Base-by-base conservation (phyloP, 2,329 filamentous ascomycete species). In the Xylariaceae sp. region DNA sequence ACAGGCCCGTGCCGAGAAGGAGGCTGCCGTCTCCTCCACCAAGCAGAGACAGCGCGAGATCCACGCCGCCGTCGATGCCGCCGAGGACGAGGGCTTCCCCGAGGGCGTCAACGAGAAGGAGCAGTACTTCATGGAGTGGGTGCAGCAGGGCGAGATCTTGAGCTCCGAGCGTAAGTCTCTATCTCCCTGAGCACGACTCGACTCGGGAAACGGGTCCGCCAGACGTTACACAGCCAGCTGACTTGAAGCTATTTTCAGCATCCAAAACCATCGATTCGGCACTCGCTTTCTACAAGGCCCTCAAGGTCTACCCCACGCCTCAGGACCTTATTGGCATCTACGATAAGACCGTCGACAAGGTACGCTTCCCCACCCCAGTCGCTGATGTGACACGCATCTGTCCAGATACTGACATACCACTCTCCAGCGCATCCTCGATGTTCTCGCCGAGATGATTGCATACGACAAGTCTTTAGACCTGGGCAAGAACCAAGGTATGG, bases 281-380 rank as follows among this genome's bases (percentile, higher is more conserved):
- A 44, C 78, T 97, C 55, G 90, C 89, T 72, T 99, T 99, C 77
- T 99, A 97, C 83, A 95, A 92, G 81, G 94, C 92, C 42, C 83
- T 99, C 62, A 99, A 99, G 82, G 94, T 97, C 63, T 99, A 99
- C 76, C 94, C 94, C 47, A 88, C 90, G 66, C 94, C 93, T 12
- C 83, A 87, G 64, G 94, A 97, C 68, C 79, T 99, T 65, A 97
- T 99, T 71, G 83, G 83, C 66, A 96, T 99, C 73, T 99, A 99
- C 75, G 94, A 99, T 74, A 96, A 96, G 83, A 97, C 94, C 31
- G 92, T 97, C 42, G 88, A 93, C 64, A 97, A 97, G 88, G 92
- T 90, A 73, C 54, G 70, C 6, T 50, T 19, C 10, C 11, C 11
- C 4, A 22, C 46, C 13, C 18, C 19, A 22, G 11, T n/a, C 16